phyloP scores from a whole-genome alignment of 1,284 basidiomycete species.

The Cystobasidium pallidum region DNA sequence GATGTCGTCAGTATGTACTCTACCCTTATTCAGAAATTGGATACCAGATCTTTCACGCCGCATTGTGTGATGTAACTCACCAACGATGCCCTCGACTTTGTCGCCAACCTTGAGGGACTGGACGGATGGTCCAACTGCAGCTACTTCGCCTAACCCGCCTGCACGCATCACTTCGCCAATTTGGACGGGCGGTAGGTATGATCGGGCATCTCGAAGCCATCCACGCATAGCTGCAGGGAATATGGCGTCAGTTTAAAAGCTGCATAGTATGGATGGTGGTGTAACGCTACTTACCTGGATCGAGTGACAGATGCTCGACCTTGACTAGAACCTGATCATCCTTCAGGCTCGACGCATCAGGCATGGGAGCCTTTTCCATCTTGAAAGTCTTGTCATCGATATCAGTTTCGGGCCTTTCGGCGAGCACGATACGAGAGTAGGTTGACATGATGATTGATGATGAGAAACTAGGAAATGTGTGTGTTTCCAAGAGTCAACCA shows the following conservation, averaged over 20 bases:
- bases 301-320: conserved; percentile 55
- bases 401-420: conserved; percentile 53
- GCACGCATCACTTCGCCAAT: conserved; percentile 51
- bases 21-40: too few relatives aligned
- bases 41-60: too few relatives aligned
- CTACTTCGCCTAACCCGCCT: conserved; percentile 47
- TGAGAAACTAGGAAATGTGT: too few relatives aligned
- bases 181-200: conserved; percentile 49
- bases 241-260: too few relatives aligned
- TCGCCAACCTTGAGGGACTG: conserved; percentile 40
- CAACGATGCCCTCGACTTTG: conserved; percentile 40
- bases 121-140: conserved; percentile 31
- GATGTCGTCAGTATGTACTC: not conserved
- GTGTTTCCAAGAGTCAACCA: too few relatives aligned
- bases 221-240: conserved; percentile 48
- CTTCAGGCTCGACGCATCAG: conserved; percentile 25
- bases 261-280: too few relatives aligned
- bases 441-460: conserved; percentile 15
- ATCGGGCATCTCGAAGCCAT: conserved; percentile 51
- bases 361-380: conserved; percentile 33
- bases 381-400: conserved; percentile 52
- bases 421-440: conserved; percentile 53
- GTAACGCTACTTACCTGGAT: conserved; percentile 51
- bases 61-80: not conserved
- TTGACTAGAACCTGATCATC: conserved; percentile 53